A percentile compares a stretch with the other conserved stretches of the same genome.
Evolutionary conservation across 1,284 basidiomycete genomes (phyloP).

Genomic region (Phylloboletellus chloephorus): DNA sequence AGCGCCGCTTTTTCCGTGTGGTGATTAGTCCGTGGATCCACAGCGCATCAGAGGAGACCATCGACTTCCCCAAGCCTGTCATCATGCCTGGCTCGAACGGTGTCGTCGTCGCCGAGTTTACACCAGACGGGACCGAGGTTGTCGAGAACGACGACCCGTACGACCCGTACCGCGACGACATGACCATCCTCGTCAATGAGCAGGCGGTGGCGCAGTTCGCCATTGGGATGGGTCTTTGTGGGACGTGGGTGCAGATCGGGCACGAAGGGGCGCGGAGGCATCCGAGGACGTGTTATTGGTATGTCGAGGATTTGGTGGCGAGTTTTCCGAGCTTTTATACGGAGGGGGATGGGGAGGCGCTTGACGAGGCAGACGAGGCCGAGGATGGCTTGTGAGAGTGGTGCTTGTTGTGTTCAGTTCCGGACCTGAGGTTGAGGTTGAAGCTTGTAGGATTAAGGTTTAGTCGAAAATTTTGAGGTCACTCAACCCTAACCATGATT

Average conservation of each 20-base stretch:
- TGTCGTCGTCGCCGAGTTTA: slow-evolving; percentile 6
- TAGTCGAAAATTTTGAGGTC: too few species aligned
- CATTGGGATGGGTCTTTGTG: slow-evolving; percentile 44
- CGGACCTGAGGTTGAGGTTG: too few species aligned
- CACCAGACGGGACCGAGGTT: slow-evolving; percentile 2
- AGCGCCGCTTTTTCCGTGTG: slow-evolving; percentile 18
- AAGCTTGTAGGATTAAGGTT: slow-evolving; percentile 5
- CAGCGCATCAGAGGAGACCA: slow-evolving; percentile 16
- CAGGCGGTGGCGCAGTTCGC: slow-evolving; percentile 36
- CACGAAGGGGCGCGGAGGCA: slow-evolving; percentile 20
- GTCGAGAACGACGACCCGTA: slow-evolving; percentile 28
- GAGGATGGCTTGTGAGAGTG: too few species aligned
- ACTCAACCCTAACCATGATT: slow-evolving; percentile 28
- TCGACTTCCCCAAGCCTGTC: slow-evolving; percentile 20
- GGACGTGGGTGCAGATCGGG: slow-evolving; percentile 56
- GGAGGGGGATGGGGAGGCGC: slow-evolving; percentile 11
- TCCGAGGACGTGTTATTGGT: slow-evolving; percentile 23
- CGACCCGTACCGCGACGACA: slow-evolving; percentile 46
- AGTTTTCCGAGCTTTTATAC: slow-evolving; percentile 27
- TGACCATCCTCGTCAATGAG: slow-evolving; percentile 49
- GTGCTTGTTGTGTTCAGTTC: too few species aligned
- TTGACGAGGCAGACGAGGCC: slow-evolving; percentile 5
- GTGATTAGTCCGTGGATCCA: slow-evolving; percentile 30
- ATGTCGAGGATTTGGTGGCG: slow-evolving; percentile 25
- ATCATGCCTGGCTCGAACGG: slow-evolving; percentile 15